Evolutionary conservation across 2,329 filamentous ascomycete genomes (phyloP).

Genomic region (Phyllosticta citrichinensis): DNA sequence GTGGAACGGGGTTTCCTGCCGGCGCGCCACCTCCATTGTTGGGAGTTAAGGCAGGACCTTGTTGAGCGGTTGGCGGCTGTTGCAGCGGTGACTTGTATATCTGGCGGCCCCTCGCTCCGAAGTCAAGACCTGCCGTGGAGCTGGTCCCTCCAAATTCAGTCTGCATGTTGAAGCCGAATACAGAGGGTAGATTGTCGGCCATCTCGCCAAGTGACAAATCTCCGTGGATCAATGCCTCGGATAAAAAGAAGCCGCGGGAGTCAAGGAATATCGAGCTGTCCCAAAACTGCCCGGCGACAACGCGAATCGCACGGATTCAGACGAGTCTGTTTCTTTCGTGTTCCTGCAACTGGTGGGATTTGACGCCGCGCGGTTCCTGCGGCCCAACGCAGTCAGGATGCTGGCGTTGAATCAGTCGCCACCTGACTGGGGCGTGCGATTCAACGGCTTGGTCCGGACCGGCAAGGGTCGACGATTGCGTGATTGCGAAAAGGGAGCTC

Average conservation of each 20-base stretch:
- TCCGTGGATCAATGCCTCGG: not conserved
- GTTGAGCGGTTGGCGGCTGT: not conserved
- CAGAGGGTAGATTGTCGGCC: not conserved
- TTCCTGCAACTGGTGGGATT: not conserved
- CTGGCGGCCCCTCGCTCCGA: not conserved
- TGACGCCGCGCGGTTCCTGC: not conserved
- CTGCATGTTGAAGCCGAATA: not conserved
- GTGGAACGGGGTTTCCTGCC: slow-evolving; percentile 26
- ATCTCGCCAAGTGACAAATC: not conserved
- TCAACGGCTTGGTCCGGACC: not conserved
- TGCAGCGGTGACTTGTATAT: not conserved
- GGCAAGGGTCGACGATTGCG: not conserved
- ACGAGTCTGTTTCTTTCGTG: not conserved
- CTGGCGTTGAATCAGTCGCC: not conserved
- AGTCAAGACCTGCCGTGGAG: not conserved
- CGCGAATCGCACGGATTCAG: no score
- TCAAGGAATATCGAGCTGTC: not conserved
- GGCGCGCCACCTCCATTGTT: slow-evolving; percentile 10
- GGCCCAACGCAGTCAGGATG: not conserved
- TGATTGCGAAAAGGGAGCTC: not conserved
- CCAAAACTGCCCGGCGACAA: not conserved
- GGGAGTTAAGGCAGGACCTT: not conserved
- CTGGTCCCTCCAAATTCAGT: not conserved
- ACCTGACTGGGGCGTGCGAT: not conserved
- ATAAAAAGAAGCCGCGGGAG: not conserved